These are phyloP conservation scores for Eimeria sp. DNA, from an alignment of 169 alveolate species.

Conservation along the genomic window DNA sequence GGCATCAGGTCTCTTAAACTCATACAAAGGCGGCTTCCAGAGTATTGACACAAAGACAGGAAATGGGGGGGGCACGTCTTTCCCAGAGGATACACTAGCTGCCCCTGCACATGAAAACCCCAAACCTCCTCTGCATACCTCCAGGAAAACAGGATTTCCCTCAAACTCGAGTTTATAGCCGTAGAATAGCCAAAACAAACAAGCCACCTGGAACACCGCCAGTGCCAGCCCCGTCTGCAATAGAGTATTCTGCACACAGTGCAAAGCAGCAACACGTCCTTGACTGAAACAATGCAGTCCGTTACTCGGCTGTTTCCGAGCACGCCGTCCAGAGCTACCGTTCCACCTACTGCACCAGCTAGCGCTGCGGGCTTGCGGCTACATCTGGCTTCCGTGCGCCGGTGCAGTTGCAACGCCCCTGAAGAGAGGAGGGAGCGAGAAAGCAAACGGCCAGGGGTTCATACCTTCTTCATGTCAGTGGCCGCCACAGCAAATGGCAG, in stretches of 20 bases:
- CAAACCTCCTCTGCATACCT: conserved; percentile 4
- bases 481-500: conserved; percentile 83
- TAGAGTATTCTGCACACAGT: conserved; percentile 46
- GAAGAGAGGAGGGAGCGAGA: not conserved
- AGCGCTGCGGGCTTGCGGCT: not conserved
- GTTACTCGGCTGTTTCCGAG: not conserved
- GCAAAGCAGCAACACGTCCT: not conserved
- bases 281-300: not conserved
- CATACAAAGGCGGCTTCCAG: not conserved
- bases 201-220: conserved; percentile 37
- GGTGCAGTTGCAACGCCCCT: not conserved
- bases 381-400: not conserved
- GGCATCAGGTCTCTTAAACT: not conserved
- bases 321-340: not conserved
- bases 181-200: conserved; percentile 48
- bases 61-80: not conserved
- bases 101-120: not conserved
- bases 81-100: not conserved
- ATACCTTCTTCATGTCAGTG: conserved; percentile 69
- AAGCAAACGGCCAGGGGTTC: not conserved
- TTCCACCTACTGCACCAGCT: not conserved
- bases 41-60: not conserved
- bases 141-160: conserved; percentile 59
- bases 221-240: conserved; percentile 35
- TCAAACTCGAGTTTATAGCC: conserved; percentile 69